These are phyloP conservation scores for Tylopilus subfusipes DNA, from an alignment of 768 basidiomycete species.

Conservation along the genomic window DNA sequence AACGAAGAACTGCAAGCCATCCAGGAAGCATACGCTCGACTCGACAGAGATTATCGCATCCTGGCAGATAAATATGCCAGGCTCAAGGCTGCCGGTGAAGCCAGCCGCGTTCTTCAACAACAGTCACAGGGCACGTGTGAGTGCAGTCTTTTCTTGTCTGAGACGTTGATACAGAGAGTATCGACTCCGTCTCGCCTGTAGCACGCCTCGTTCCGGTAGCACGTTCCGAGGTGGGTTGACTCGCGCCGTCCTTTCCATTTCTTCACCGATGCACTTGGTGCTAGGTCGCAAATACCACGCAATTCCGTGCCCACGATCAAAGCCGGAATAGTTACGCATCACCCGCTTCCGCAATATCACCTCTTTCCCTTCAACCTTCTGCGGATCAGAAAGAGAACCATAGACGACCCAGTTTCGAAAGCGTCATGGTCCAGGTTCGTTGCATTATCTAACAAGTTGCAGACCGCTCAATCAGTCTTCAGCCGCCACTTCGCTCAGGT, in stretches of 20 bases:
- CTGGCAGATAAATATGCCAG: conserved; percentile 22
- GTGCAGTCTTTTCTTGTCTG: not conserved
- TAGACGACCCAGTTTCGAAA: conserved; percentile 18
- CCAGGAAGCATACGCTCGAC: conserved; percentile 18
- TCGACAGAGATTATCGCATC: conserved; percentile 20
- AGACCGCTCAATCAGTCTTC: not conserved
- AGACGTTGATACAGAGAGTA: not conserved
- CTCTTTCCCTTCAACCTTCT: conserved; percentile 1
- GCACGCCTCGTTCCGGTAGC: conserved; percentile 2
- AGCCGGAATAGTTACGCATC: conserved; percentile 2
- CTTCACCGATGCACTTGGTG: not conserved
- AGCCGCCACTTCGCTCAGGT: conserved; percentile 13
- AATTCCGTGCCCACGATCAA: conserved; percentile 6
- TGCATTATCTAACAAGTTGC: not conserved
- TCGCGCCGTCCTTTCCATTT: not conserved
- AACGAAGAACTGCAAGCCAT: conserved; percentile 15
- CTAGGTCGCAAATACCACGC: not conserved
- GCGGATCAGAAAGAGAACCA: conserved; percentile 4
- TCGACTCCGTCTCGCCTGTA: conserved; percentile 1
- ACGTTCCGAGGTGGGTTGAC: conserved; percentile 11
- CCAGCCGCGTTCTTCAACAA: conserved; percentile 2
- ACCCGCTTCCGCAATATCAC: conserved; percentile 1
- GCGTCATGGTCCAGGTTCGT: conserved; percentile 19
- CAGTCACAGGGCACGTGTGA: conserved; percentile 10
- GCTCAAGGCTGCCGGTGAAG: conserved; percentile 11